Evolutionary conservation across 192 early-diverging fungal genomes (phyloP), one percentile per base, ranked within the genome.

Genomic region (Backusella tuberculispora): DNA sequence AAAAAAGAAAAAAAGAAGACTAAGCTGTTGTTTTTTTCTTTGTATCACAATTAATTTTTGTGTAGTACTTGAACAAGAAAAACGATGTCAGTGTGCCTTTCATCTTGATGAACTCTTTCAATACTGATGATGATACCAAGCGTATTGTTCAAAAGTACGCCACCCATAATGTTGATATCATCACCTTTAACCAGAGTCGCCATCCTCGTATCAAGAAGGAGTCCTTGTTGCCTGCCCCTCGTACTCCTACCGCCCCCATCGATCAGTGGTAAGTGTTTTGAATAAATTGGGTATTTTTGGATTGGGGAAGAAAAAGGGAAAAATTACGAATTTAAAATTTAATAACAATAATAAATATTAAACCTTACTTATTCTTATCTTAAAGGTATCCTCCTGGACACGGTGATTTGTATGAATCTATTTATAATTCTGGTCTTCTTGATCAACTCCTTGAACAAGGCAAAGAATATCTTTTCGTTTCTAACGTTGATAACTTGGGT

Each of bases 21-120:
- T 24, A 60, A 60, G 53, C 21, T 60, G 29, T 34, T 34, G 29
- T 1, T 34, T 71, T 38, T 56, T 50, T n/a, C 26, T 60, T 60
- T 60, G 53, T 60, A 60, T 60, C 53, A 60, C 53, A 60, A 60
- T 26, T 60, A 12, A 26, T 13, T 72, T 63, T 63, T 26, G 47
- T 60, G 29, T 74, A 93, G 93, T 95, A 97, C 77, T 85, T 98
- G 64, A 99, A 99, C 88, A 89, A 88, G 66, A 84, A 88, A 34
- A 88, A 96, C 81, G 88, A 92, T 63, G 95, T 97, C 71, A 89
- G 92, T 63, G 98, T 99, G 6, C 98, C 98, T 9, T 91, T 98
- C 74, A 97, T 99, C 71, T 87, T 98, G 74, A 99, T 99, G 98
- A 99, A 99, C 90, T 99, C 98, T 42, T 99, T 99, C 91, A 99